These are phyloP conservation scores for Coelastrella sp. DNA, from an alignment of 139 green algal species.

Conservation along the genomic window DNA sequence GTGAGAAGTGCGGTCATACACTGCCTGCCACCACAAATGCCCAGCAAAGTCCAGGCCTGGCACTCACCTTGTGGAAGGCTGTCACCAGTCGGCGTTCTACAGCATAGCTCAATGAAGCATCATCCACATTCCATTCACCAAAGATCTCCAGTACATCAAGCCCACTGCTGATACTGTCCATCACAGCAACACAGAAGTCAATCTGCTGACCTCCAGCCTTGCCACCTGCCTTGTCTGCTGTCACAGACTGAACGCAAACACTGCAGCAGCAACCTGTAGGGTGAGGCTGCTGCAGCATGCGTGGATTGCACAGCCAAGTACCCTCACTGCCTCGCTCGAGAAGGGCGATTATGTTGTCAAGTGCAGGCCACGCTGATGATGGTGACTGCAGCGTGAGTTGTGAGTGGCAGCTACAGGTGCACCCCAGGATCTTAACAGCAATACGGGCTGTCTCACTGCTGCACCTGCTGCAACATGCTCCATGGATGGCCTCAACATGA, in stretches of 20 bases:
- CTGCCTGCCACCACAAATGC: neutral
- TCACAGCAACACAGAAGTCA: neutral
- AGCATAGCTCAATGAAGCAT: slow-evolving; percentile 31
- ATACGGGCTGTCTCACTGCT: neutral
- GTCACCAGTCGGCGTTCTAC: slow-evolving; percentile 21
- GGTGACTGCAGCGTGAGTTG: neutral
- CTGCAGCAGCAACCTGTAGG: neutral
- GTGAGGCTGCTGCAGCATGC: slow-evolving; percentile 35
- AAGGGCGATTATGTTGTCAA: neutral
- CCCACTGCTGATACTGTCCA: slow-evolving; percentile 10
- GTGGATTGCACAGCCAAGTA: slow-evolving; percentile 29
- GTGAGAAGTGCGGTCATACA: too few species aligned
- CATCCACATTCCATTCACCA: neutral
- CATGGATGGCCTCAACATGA: neutral
- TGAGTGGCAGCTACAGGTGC: slow-evolving; percentile 12
- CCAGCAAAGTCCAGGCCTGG: too few species aligned
- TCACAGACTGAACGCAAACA: neutral
- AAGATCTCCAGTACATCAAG: slow-evolving; percentile 19
- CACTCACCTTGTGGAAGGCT: neutral
- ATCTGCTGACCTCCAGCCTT: neutral
- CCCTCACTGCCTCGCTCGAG: slow-evolving; percentile 18
- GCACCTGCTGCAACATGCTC: slow-evolving; percentile 9
- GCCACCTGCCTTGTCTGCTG: neutral
- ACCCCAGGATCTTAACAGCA: neutral
- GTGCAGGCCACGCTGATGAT: neutral